Conservation (phyloP, 1,284 basidiomycete genomes). For the Gomphus bonarii region DNA sequence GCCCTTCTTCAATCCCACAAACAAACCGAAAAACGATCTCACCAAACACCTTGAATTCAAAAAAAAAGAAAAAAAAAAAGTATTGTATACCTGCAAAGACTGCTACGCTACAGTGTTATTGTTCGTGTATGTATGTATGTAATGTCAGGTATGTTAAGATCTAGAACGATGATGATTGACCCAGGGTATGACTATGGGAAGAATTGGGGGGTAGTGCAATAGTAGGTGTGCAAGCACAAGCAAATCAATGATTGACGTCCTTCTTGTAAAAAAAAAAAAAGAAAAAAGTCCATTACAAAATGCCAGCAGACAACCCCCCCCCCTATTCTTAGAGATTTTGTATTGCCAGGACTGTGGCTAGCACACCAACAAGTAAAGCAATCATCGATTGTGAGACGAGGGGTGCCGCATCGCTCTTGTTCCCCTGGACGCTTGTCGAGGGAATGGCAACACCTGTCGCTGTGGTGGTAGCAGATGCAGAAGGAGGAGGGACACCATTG, state of each 20-base stretch:
- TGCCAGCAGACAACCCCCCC: not conserved
- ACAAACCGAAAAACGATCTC: no score
- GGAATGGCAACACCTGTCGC: constrained; percentile 5
- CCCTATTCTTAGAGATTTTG: not conserved
- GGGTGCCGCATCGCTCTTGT: not conserved
- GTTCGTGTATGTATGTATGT: not conserved
- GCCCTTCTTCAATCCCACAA: no score
- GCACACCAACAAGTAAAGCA: not conserved
- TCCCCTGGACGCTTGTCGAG: not conserved
- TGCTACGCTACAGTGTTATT: not conserved
- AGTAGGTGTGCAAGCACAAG: not conserved
- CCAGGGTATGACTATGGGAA: not conserved
- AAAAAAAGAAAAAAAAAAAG: no score
- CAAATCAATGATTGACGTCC: not conserved
- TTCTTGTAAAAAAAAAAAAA: no score
- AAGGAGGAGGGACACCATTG: constrained; percentile 24
- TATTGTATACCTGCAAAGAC: not conserved
- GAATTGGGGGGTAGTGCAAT: not conserved
- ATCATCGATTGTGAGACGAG: not conserved
- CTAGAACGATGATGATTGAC: not conserved
- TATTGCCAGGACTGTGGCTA: not conserved
- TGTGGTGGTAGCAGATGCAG: constrained; percentile 12
- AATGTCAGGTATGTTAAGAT: not conserved
- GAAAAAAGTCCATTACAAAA: not conserved
- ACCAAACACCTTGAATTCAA: no score